These are phyloP conservation scores for Cryptococcus sp. DNA, from an alignment of 1,284 basidiomycete species.

Conservation along the genomic window DNA sequence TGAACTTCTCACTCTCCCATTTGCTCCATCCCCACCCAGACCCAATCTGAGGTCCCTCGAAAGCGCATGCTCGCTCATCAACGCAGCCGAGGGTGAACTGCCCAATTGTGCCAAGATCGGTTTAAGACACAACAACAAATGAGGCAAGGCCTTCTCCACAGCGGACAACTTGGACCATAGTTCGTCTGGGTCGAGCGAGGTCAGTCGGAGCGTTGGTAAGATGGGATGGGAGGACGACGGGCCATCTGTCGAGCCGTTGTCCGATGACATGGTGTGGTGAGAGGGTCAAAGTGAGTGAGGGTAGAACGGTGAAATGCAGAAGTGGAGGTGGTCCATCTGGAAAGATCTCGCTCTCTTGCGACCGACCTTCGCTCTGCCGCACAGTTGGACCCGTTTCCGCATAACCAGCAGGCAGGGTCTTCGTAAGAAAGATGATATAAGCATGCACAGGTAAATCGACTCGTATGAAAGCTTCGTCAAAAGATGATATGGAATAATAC, in stretches of 20 bases:
- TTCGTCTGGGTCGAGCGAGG: constrained; percentile 35
- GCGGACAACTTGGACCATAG: constrained; percentile 32
- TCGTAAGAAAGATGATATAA: no score
- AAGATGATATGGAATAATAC: no score
- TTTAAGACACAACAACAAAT: constrained; percentile 32
- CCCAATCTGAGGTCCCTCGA: neutral
- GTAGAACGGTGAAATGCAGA: neutral
- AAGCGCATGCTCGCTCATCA: no score
- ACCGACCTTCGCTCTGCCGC: no score
- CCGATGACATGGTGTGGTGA: neutral
- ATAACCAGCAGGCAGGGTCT: no score
- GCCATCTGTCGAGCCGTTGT: no score
- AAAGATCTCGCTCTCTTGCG: no score
- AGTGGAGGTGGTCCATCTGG: neutral
- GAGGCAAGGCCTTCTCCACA: constrained; percentile 40
- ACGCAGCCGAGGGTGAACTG: neutral
- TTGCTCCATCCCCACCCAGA: no score
- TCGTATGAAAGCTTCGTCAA: no score
- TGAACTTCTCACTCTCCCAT: neutral
- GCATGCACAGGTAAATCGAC: no score
- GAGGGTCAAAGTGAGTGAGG: neutral
- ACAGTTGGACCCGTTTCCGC: no score
- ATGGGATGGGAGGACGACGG: neutral
- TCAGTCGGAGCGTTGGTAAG: constrained; percentile 28
- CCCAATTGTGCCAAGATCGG: constrained; percentile 27